Evolutionary conservation across 1,284 basidiomycete species (phyloP).

Genomic region (Bondarzewia mesenterica): DNA sequence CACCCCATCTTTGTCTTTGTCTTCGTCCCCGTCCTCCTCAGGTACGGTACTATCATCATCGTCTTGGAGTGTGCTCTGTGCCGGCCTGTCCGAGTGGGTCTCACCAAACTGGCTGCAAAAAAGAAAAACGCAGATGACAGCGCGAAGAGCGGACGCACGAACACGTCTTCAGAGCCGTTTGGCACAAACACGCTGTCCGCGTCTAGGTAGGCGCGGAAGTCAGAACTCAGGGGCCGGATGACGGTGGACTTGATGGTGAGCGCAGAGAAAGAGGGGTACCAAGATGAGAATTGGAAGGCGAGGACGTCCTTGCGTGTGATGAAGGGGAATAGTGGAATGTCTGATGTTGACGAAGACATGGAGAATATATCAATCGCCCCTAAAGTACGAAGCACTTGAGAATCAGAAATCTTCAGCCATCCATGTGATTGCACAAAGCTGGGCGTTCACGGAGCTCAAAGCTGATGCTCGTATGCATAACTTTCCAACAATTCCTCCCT

Average conservation of each 20-base stretch:
- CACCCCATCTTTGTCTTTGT: conserved; percentile 26
- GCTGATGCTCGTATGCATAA: no score
- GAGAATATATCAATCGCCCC: no score
- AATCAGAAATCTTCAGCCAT: no score
- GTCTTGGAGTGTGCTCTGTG: conserved; percentile 51
- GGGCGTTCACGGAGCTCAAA: not conserved
- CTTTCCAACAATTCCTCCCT: no score
- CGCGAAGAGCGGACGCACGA: conserved; percentile 23
- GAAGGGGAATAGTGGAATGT: conserved; percentile 38
- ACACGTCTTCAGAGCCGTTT: conserved; percentile 73
- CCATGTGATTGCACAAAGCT: no score
- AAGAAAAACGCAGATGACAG: conserved; percentile 12
- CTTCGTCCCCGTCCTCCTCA: conserved; percentile 35
- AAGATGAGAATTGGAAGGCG: conserved; percentile 79
- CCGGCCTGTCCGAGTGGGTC: conserved; percentile 32
- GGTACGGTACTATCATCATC: no score
- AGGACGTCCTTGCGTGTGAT: conserved; percentile 49
- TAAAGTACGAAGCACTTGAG: no score
- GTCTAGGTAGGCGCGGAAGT: conserved; percentile 70
- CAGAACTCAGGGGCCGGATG: conserved; percentile 59
- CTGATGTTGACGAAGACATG: not conserved
- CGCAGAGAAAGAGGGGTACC: conserved; percentile 74
- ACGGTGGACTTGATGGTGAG: conserved; percentile 74
- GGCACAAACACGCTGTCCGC: conserved; percentile 79
- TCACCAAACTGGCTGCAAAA: conserved; percentile 9